These are phyloP conservation scores for Penicillium vulpinum DNA, from an alignment of 2,329 filamentous ascomycete genomes.

Conservation along the genomic window DNA sequence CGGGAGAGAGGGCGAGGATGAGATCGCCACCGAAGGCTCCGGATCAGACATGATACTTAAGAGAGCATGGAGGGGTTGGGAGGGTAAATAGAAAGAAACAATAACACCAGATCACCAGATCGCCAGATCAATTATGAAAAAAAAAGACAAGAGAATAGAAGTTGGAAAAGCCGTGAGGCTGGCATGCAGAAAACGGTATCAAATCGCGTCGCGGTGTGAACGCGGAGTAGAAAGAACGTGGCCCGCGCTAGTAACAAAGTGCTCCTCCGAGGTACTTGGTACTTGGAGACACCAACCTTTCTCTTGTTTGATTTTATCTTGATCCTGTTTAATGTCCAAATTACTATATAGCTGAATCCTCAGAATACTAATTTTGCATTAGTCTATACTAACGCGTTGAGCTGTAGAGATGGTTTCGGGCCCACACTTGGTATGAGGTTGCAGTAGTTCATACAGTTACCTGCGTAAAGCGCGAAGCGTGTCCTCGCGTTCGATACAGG, in stretches of 20 bases:
- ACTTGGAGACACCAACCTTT: neutral
- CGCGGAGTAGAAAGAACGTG: conserved; percentile 32
- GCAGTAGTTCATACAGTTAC: conserved; percentile 1
- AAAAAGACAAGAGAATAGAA: conserved; percentile 6
- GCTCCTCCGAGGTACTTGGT: conserved; percentile 14
- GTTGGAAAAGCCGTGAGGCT: conserved; percentile 16
- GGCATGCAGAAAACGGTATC: conserved; percentile 25
- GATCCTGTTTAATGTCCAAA: no score
- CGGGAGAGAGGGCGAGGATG: conserved; percentile 37
- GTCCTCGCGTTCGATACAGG: neutral
- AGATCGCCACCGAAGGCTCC: conserved; percentile 34
- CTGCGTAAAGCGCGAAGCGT: neutral
- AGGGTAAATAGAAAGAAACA: conserved; percentile 11
- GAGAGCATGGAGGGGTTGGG: conserved; percentile 15
- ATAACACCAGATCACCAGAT: conserved; percentile 6
- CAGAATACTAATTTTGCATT: neutral
- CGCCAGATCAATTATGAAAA: conserved; percentile 8
- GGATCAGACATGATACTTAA: conserved; percentile 38
- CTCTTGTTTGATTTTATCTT: neutral
- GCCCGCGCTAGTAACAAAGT: conserved; percentile 27
- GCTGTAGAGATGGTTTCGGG: neutral
- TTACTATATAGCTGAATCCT: neutral
- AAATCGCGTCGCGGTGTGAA: conserved; percentile 39
- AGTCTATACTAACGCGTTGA: neutral
- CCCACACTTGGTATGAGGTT: conserved; percentile 2